These are phyloP conservation scores for Apiospora koreana DNA, from an alignment of 2,329 filamentous ascomycete species.

Conservation along the genomic window DNA sequence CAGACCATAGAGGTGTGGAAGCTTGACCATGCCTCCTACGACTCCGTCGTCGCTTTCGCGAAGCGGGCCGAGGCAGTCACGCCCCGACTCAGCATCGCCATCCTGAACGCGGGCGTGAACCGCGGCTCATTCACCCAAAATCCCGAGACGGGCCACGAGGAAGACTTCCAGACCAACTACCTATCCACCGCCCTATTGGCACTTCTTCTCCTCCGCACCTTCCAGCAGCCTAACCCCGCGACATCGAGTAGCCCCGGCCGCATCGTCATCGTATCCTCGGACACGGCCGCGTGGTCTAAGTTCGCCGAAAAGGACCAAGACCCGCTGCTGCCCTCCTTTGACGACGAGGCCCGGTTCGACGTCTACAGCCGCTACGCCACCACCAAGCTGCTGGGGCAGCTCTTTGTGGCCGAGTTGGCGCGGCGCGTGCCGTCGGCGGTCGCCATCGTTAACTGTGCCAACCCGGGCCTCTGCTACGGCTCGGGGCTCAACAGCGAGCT, in stretches of 20 bases:
- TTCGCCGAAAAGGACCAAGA: slow-evolving; percentile 18
- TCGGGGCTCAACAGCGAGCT: slow-evolving; percentile 9
- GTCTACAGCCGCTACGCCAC: slow-evolving; percentile 20
- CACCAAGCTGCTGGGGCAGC: slow-evolving; percentile 33
- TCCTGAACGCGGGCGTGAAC: slow-evolving; percentile 34
- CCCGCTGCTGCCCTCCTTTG: slow-evolving; percentile 9
- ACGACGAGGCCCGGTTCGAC: slow-evolving; percentile 12
- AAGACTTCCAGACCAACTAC: slow-evolving; percentile 51
- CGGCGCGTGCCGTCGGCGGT: slow-evolving; percentile 22
- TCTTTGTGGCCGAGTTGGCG: slow-evolving; percentile 34
- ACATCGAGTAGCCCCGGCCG: slow-evolving; percentile 1
- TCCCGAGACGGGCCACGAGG: slow-evolving; percentile 37
- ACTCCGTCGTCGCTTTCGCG: slow-evolving; percentile 40
- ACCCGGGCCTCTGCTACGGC: slow-evolving; percentile 15
- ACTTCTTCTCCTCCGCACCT: slow-evolving; percentile 45
- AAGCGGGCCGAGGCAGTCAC: slow-evolving; percentile 32
- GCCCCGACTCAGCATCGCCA: slow-evolving; percentile 37
- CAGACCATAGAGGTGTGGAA: slow-evolving; percentile 40
- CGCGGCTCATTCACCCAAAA: slow-evolving; percentile 21
- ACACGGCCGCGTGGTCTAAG: slow-evolving; percentile 17
- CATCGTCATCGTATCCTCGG: slow-evolving; percentile 24
- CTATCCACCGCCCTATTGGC: slow-evolving; percentile 50
- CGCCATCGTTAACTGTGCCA: slow-evolving; percentile 13
- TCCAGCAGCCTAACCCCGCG: not conserved
- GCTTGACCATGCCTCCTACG: slow-evolving; percentile 41